Percentiles rank a stretch among this genome's conserved stretches.
Conservation (phyloP, 768 basidiomycete genomes). For the Lyophyllum atratum region DNA sequence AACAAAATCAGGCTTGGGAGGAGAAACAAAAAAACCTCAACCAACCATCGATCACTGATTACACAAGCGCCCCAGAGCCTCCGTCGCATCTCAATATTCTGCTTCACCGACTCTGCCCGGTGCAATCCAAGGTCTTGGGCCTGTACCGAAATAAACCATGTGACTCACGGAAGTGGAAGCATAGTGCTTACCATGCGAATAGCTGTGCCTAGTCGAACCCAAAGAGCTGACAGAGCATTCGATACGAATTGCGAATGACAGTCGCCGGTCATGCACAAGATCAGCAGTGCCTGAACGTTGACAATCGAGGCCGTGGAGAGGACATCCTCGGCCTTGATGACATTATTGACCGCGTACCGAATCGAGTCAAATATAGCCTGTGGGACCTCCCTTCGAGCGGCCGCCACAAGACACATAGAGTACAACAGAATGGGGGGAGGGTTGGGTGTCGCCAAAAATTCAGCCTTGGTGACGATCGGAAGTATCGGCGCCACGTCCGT, state of each 20-base stretch:
- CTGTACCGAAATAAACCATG: slow-evolving; percentile 38
- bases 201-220: slow-evolving; percentile 86
- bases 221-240: slow-evolving; percentile 80
- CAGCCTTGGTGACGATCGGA: slow-evolving; percentile 84
- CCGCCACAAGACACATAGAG: slow-evolving; percentile 91
- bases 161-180: background rate
- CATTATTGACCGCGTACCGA: slow-evolving; percentile 80
- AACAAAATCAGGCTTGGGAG: slow-evolving; percentile 1
- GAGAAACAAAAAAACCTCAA: slow-evolving; percentile 12
- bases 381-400: slow-evolving; percentile 81
- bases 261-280: slow-evolving; percentile 86
- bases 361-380: slow-evolving; percentile 89
- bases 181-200: slow-evolving; percentile 77
- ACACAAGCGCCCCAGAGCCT: slow-evolving; percentile 95
- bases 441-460: slow-evolving; percentile 77
- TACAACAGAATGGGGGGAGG: slow-evolving; percentile 86
- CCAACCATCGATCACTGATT: slow-evolving; percentile 91
- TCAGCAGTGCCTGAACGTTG: slow-evolving; percentile 87
- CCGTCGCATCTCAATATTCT: slow-evolving; percentile 82
- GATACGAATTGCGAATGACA: slow-evolving; percentile 90
- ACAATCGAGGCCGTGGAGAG: slow-evolving; percentile 82
- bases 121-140: slow-evolving; percentile 97
- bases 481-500: slow-evolving; percentile 84
- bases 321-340: slow-evolving; percentile 90
- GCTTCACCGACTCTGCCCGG: slow-evolving; percentile 84